These are phyloP conservation scores for Talaromyces sp. DNA, from an alignment of 2,329 filamentous ascomycete species.

Conservation along the genomic window DNA sequence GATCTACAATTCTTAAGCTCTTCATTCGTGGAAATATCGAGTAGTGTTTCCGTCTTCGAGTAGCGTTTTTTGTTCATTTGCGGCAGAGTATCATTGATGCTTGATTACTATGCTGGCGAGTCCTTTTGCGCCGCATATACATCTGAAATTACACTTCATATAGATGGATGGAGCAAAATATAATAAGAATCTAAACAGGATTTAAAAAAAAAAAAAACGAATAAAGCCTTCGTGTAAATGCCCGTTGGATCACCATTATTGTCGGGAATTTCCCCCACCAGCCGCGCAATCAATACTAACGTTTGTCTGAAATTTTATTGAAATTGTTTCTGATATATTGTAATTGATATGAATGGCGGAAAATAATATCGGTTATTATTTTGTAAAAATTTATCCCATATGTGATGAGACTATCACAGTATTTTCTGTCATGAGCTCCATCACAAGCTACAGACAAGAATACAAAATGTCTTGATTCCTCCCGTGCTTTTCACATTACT, in stretches of 20 bases:
- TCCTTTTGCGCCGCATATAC: background rate
- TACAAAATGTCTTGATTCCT: background rate
- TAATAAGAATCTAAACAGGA: no score
- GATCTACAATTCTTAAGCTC: background rate
- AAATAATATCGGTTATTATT: background rate
- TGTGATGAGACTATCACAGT: background rate
- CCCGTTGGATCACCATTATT: background rate
- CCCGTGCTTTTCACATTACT: background rate
- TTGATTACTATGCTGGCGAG: background rate
- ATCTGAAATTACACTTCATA: background rate
- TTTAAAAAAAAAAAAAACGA: no score
- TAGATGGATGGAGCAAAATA: no score
- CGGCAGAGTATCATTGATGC: background rate
- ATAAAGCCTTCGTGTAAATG: no score
- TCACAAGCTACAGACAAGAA: background rate
- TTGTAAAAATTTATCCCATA: background rate
- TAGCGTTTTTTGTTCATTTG: background rate
- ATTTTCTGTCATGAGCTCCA: background rate
- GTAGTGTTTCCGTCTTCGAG: background rate
- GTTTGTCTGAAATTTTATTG: background rate
- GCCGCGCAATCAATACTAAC: background rate
- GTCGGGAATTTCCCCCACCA: background rate
- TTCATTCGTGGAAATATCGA: background rate
- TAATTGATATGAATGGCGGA: background rate
- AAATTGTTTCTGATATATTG: background rate